phyloP scores from a whole-genome alignment of 805 yeast genomes.

The Hanseniaspora valbyensis region DNA sequence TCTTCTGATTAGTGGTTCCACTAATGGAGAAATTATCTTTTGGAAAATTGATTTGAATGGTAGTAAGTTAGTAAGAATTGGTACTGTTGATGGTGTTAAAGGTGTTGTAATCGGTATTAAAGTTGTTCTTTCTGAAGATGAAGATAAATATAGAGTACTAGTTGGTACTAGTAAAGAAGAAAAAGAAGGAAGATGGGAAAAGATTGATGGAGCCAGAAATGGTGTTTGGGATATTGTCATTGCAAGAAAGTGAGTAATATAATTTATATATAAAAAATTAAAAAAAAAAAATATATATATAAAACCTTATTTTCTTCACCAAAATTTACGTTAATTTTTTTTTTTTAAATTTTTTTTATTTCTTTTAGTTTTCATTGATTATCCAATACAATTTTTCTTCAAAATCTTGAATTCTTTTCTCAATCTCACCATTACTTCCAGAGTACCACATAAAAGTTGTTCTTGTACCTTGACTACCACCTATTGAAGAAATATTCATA shows the following conservation, averaged over 20 bases:
- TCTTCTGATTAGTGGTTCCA: constrained; percentile 77
- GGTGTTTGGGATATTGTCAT: constrained; percentile 51
- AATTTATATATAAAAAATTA: too few relatives aligned
- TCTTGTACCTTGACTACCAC: constrained; percentile 5
- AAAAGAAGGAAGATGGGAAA: constrained; percentile 77
- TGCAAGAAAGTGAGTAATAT: constrained; percentile 23
- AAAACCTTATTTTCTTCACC: not conserved
- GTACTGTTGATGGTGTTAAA: constrained; percentile 45
- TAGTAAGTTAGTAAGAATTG: constrained; percentile 49
- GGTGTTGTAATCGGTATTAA: constrained; percentile 64
- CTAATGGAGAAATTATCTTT: constrained; percentile 63
- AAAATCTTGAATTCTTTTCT: not conserved
- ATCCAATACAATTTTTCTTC: not conserved
- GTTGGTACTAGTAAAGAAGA: constrained; percentile 77
- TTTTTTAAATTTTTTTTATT: not conserved
- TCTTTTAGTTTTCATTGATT: not conserved
- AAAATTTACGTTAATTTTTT: not conserved
- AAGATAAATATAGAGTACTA: constrained; percentile 43
- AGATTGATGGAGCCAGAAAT: constrained; percentile 52
- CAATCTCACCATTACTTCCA: not conserved
- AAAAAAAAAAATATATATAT: not conserved
- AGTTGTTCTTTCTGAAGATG: constrained; percentile 42
- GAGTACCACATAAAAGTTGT: constrained; percentile 13
- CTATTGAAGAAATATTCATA: constrained; percentile 12
- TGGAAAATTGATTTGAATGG: constrained; percentile 66